These are phyloP conservation scores for Zymoseptoria passerinii DNA, from an alignment of 2,329 filamentous ascomycete genomes.

Conservation along the genomic window DNA sequence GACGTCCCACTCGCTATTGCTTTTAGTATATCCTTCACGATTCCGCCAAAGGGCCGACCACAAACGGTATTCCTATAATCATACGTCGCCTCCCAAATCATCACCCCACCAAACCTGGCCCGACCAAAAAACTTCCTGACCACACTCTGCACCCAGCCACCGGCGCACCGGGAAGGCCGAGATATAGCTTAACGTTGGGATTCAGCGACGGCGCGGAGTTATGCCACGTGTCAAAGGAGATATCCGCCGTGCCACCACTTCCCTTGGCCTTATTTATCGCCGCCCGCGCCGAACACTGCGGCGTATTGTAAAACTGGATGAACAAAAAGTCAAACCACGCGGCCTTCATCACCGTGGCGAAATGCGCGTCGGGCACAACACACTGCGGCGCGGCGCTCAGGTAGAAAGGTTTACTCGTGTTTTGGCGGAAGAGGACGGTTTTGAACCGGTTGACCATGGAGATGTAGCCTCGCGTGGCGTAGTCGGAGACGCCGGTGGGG, in stretches of 20 bases:
- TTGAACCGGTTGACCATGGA: conserved; percentile 43
- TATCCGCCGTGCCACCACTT: conserved; percentile 19
- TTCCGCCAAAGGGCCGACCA: neutral
- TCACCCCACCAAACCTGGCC: conserved; percentile 48
- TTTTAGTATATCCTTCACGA: neutral
- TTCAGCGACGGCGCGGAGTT: conserved; percentile 38
- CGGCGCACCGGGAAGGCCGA: conserved; percentile 39
- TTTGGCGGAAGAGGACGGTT: conserved; percentile 29
- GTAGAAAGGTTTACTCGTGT: conserved; percentile 36
- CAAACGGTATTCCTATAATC: conserved; percentile 23
- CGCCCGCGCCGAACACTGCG: conserved; percentile 40
- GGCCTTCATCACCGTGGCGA: conserved; percentile 30
- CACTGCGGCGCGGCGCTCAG: conserved; percentile 45
- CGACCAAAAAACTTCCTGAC: conserved; percentile 36
- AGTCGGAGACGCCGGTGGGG: conserved; percentile 23
- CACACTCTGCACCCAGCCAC: conserved; percentile 33
- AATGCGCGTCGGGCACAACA: conserved; percentile 38
- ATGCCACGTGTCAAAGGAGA: conserved; percentile 14
- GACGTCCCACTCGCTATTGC: neutral
- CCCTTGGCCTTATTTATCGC: conserved; percentile 32
- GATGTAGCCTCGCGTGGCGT: conserved; percentile 30
- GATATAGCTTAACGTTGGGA: conserved; percentile 43
- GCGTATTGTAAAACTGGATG: conserved; percentile 41
- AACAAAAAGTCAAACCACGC: conserved; percentile 39
- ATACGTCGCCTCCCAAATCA: conserved; percentile 51